These are phyloP conservation scores for Quercus phellos DNA, from an alignment of 331 rosid species.

Conservation along the genomic window DNA sequence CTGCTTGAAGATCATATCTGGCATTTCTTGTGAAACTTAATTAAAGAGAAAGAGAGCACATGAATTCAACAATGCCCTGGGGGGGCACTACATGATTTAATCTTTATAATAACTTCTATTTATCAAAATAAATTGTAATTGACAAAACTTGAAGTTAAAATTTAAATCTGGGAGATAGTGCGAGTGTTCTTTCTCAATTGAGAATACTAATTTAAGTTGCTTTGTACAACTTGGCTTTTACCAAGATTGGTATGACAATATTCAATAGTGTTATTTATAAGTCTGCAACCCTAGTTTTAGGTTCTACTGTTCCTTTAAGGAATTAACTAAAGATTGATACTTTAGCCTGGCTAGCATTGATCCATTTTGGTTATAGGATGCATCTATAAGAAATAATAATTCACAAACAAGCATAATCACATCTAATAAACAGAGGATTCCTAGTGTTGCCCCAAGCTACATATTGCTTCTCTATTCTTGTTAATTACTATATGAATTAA, in stretches of 20 bases:
- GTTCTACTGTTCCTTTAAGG: not conserved
- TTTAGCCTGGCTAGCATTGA: not conserved
- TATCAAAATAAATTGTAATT: not conserved
- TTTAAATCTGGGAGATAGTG: not conserved
- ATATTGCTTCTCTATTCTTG: not conserved
- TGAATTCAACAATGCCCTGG: not conserved
- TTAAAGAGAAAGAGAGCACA: not conserved
- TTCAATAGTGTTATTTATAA: not conserved
- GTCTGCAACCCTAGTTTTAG: not conserved
- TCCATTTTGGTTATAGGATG: not conserved
- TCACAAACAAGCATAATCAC: not conserved
- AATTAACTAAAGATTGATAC: not conserved
- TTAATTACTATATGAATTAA: not conserved
- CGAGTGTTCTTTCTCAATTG: not conserved
- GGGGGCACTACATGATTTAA: not conserved
- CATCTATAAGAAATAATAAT: not conserved
- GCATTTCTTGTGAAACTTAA: not conserved
- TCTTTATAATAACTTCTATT: not conserved
- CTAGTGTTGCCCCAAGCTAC: slow-evolving; percentile 3
- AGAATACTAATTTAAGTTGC: not conserved
- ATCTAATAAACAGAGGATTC: slow-evolving; percentile 1
- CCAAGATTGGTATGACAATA: not conserved
- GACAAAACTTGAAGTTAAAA: not conserved
- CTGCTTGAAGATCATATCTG: not conserved
- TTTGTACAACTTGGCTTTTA: not conserved